phyloP scores from a whole-genome alignment of 2,329 filamentous ascomycete genomes.

The Paecilomyces niveus region DNA sequence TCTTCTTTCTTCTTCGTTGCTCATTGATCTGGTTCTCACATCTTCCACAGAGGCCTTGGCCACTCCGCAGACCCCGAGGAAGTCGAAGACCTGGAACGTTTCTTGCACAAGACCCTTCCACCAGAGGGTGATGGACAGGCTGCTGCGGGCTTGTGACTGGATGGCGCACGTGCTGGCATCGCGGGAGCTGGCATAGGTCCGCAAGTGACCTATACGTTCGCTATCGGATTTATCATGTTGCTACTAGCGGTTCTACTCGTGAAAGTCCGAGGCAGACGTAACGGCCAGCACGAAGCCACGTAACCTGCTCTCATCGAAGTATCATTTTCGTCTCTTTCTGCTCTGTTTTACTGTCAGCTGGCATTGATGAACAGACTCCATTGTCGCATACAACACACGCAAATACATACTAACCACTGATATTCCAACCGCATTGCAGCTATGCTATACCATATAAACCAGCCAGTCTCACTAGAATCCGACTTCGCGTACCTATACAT shows the following conservation, averaged over 20 bases:
- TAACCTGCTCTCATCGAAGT: background rate
- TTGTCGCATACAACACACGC: background rate
- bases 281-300: background rate
- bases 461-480: background rate
- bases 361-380: background rate
- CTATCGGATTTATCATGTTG: background rate
- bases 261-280: background rate
- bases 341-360: background rate
- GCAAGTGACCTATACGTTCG: background rate
- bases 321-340: background rate
- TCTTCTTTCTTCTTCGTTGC: background rate
- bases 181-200: background rate
- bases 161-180: constrained; percentile 3
- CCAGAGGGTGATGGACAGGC: constrained; percentile 30
- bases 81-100: constrained; percentile 71
- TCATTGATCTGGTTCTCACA: background rate
- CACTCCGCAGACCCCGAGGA: constrained; percentile 74
- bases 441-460: background rate
- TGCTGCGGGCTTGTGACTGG: constrained; percentile 29
- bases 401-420: background rate
- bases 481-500: background rate
- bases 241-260: background rate
- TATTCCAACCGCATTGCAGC: background rate
- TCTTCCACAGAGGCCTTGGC: constrained; percentile 51
- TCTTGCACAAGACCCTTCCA: constrained; percentile 48